Evolutionary conservation across 495 filamentous ascomycete genomes (phyloP), one percentile per base, ranked within the genome.

Genomic region (Filosporella fistucella): DNA sequence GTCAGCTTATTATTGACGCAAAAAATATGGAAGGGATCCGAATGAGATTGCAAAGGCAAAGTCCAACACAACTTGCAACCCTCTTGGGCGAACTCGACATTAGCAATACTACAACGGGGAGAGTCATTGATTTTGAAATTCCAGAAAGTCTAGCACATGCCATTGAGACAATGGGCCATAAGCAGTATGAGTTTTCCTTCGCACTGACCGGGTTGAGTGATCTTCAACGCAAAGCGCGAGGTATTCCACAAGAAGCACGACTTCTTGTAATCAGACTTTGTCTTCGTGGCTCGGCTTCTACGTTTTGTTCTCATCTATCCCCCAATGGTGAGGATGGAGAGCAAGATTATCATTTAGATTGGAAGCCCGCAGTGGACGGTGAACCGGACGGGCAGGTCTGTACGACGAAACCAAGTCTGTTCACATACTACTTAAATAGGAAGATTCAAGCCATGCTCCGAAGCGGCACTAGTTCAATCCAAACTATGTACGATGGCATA

Each of bases 131-230:
- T 40, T 4, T 13, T 4, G 3, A 6, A 40, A 40, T 49, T 12
- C 36, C 35, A 7, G 35, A 44, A 6, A 22, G 25, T 8, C 37
- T 49, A 17, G 46, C 23, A 13, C 36, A 49, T 32, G 46, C 37
- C 3, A 22, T 49, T 4, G 46, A 49, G 11, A 20, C 23, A 8
- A 14, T 43, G 12, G 24, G 23, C 25, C 13, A 26, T 16, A 8
- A 8, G 3, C 21, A 28, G 22, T 49, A 42, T 26, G 46, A 49
- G 21, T 6, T 49, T 7, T 3, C 12, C 17, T 49, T 49, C 21
- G 2, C 37, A 4, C 24, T 49, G n/a, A 42, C n/a, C 1, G 21
- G n/a, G 18, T 9, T 49, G 7, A 40, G 16, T 8, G 26, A 17
- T 12, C 46, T 49, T 20, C 46, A 49, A 18, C 37, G 37, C 5